Base-by-base conservation (phyloP, 2,329 filamentous ascomycete species). In the Dothiorella sarmentorum region DNA sequence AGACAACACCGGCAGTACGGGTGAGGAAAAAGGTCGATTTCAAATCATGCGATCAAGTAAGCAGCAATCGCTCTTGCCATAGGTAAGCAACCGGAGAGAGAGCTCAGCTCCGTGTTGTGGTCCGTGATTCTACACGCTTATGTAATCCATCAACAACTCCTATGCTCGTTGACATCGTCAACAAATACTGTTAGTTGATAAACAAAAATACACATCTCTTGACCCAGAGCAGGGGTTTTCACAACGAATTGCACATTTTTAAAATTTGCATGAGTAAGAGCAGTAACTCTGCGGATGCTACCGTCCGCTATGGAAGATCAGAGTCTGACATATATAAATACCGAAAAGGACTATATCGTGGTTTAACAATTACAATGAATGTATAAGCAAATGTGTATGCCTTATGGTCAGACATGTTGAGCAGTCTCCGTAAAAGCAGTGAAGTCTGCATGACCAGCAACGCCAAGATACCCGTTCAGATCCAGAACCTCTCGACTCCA, bases 401-500 rank as follows among this genome's bases (percentile, higher is more conserved):
- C n/a, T 18, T n/a, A 17, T 44, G 26, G 42, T 22, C 15, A 44
- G 22, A 13, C 42, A 27, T 20, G n/a, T 31, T 47, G n/a, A 9
- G 26, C 43, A 29, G 26, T 26, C 15, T 31, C 6, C 9, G 7
- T 31, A 2, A 20, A 27, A 15, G 7, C 13, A 31, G 7, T 31
- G 17, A 47, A 15, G 27, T 27, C 26, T 47, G 27, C 43, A 6
- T 9, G 26, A 13, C 17, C 43, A 17, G 27, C 26, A 52, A 33
- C 38, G 31, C 15, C 47, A 18, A 29, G 17, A 29, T 29, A 10
- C n/a, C n/a, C n/a, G 5, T 7, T 53, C 35, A 53, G 15, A 53
- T 53, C 49, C 49, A 53, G 24, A 53, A 53, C 10, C 49, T 53
- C 49, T 53, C 49, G n/a, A 53, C 49, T 18, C 49, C 49, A 20